phyloP scores from a whole-genome alignment of 345 rosid genomes.

The Eucalyptus erythrocorys region DNA sequence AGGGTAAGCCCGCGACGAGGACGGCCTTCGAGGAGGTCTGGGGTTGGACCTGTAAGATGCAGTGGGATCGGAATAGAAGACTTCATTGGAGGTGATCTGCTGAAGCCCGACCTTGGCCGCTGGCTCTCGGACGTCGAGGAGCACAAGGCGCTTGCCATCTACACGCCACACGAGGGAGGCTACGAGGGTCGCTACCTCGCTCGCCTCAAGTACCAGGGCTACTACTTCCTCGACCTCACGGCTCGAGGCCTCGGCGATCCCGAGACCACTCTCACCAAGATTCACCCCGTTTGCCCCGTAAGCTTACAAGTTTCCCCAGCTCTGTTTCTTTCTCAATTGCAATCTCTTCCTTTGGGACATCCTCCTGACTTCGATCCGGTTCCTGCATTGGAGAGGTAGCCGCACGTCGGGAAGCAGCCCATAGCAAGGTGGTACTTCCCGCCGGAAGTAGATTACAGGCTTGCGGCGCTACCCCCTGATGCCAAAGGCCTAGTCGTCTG shows the following conservation, averaged over 20 bases:
- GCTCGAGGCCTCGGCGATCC: constrained; percentile 98
- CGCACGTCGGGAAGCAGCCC: constrained; percentile 91
- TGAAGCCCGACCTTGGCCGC: constrained; percentile 49
- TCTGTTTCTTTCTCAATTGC: background rate
- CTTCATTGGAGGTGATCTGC: constrained; percentile 78
- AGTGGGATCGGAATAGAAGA: constrained; percentile 38
- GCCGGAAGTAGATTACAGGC: constrained; percentile 84
- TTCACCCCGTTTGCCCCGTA: constrained; percentile 93
- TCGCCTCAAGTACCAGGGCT: constrained; percentile 62
- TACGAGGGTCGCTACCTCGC: constrained; percentile 82
- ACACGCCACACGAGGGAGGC: constrained; percentile 92
- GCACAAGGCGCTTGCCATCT: constrained; percentile 79
- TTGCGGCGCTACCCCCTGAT: constrained; percentile 50
- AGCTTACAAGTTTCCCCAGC: background rate
- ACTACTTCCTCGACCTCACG: constrained; percentile 81
- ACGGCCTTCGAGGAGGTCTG: background rate
- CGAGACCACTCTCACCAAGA: constrained; percentile 76
- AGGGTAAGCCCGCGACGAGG: background rate
- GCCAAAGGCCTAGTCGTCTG: constrained; percentile 90
- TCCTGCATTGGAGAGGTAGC: constrained; percentile 13
- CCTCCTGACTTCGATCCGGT: background rate
- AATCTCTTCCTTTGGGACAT: background rate
- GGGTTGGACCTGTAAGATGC: background rate
- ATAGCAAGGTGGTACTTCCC: constrained; percentile 96
- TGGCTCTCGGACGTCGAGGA: constrained; percentile 88